Evolutionary conservation across 2,329 filamentous ascomycete species (phyloP).

Genomic region (Lasiodiplodia hormozganensis): DNA sequence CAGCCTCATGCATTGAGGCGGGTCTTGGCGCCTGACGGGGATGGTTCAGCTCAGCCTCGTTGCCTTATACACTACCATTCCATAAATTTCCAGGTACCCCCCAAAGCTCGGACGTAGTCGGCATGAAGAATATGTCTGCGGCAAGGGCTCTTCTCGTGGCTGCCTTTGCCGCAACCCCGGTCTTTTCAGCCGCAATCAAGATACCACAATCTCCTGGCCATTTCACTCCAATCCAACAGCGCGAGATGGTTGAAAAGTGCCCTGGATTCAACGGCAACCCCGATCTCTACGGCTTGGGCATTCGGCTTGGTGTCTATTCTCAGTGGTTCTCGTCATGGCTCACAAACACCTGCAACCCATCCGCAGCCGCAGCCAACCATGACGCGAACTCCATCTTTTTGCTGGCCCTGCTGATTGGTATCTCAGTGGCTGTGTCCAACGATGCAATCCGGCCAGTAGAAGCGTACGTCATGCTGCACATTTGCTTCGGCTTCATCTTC

Average conservation of each 20-base stretch:
- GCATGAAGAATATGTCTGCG: background rate
- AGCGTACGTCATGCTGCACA: conserved; percentile 36
- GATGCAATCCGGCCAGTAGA: conserved; percentile 34
- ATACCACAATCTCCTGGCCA: background rate
- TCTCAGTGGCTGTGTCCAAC: conserved; percentile 31
- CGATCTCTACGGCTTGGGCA: conserved; percentile 44
- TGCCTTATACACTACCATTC: background rate
- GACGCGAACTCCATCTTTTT: conserved; percentile 35
- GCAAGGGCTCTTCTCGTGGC: background rate
- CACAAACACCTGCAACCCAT: conserved; percentile 38
- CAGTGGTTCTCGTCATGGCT: conserved; percentile 40
- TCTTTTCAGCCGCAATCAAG: background rate
- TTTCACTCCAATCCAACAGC: background rate
- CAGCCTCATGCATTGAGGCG: background rate
- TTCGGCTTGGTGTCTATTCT: conserved; percentile 41
- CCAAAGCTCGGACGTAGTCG: background rate
- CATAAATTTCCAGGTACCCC: background rate
- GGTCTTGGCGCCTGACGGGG: background rate
- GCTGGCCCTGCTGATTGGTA: conserved; percentile 35
- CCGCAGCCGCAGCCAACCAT: conserved; percentile 33
- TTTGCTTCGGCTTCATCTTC: conserved; percentile 34
- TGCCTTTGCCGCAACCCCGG: background rate
- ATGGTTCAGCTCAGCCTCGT: background rate
- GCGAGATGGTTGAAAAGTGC: background rate
- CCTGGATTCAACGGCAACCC: conserved; percentile 36